Base-by-base conservation (phyloP, 176 grass and related monocot species). In the Ampelocalamus luodianensis region DNA sequence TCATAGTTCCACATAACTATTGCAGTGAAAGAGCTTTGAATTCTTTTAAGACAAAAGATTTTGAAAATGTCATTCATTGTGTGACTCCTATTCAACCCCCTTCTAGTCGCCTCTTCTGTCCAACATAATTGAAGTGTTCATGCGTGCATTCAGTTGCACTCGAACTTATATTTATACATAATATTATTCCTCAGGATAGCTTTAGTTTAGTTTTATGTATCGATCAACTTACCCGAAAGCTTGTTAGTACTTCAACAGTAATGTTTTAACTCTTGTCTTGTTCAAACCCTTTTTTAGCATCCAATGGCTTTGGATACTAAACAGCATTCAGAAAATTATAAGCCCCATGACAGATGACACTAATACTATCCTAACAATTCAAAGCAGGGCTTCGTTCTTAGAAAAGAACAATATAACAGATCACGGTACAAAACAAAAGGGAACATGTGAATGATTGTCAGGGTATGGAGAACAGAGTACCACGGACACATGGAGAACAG, bases 221-320 rank as follows among this genome's bases (percentile, higher is more conserved):
- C 49, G 6, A 42, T 1, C 8, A 10, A 38, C 39, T 68, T 68
- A 22, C 1, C 37, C 36, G 2, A 65, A 65, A 65, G 15, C 15
- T 51, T 45, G 43, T 45, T 15, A 50, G 13, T 50, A 50, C 4
- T 50, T 50, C 48, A 50, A 50, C 48, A 50, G 5, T 16, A 50
- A 16, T 16, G 14, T n/a, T 5, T 50, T 15, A 16, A 5, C 2
- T 14, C 2, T 23, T 10, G 51, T 56, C 7, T 68, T 71, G n/a
- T 18, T 26, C 26, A 0, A 68, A 81, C 3, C 18, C 26, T 59
- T 11, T 12, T 37, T 49, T 0, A 0, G 27, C 54, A 13, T 77
- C 22, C 36, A 54, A 36, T 50, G 22, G 29, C 82, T 46, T 85
- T 32, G 34, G 63, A 89, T 85, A 10, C 50, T 75, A 48, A 29